These are phyloP conservation scores for Diatrype stigma DNA, from an alignment of 2,329 filamentous ascomycete species.

Conservation along the genomic window DNA sequence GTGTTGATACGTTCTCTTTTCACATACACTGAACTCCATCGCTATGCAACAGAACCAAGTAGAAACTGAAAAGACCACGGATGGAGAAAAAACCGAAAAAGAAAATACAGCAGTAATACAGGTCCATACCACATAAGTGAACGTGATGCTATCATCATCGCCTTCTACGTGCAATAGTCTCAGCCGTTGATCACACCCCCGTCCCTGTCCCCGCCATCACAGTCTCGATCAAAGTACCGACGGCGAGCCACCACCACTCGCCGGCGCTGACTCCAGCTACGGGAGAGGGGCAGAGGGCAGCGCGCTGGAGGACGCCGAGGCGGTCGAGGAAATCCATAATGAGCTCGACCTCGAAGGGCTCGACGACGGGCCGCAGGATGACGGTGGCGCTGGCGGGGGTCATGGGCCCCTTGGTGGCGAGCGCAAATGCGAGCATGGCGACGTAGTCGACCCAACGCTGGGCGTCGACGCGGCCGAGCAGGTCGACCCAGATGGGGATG, in stretches of 20 bases:
- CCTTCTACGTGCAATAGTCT: not conserved
- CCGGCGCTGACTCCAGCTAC: slow-evolving; percentile 35
- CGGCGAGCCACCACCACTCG: slow-evolving; percentile 67
- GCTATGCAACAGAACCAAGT: not conserved
- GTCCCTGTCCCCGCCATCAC: slow-evolving; percentile 14
- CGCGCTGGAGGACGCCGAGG: slow-evolving; percentile 46
- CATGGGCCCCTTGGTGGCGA: slow-evolving; percentile 59
- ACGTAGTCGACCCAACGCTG: slow-evolving; percentile 62
- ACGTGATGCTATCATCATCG: no score
- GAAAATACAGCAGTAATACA: not conserved
- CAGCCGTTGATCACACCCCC: not conserved
- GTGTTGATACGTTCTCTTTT: no score
- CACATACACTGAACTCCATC: not conserved
- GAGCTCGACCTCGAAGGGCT: slow-evolving; percentile 58
- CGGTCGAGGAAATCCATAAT: slow-evolving; percentile 55
- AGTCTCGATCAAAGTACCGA: slow-evolving; percentile 34
- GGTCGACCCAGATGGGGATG: slow-evolving; percentile 69
- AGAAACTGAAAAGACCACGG: not conserved
- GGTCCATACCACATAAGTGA: no score
- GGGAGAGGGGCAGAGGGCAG: slow-evolving; percentile 33
- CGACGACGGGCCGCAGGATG: slow-evolving; percentile 54
- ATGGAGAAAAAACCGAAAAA: not conserved
- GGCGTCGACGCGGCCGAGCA: slow-evolving; percentile 57
- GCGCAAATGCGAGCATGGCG: slow-evolving; percentile 56
- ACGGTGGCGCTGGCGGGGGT: slow-evolving; percentile 48